Base-by-base conservation (phyloP, 2,329 filamentous ascomycete genomes). In the Phaeosphaeriaceae sp. region DNA sequence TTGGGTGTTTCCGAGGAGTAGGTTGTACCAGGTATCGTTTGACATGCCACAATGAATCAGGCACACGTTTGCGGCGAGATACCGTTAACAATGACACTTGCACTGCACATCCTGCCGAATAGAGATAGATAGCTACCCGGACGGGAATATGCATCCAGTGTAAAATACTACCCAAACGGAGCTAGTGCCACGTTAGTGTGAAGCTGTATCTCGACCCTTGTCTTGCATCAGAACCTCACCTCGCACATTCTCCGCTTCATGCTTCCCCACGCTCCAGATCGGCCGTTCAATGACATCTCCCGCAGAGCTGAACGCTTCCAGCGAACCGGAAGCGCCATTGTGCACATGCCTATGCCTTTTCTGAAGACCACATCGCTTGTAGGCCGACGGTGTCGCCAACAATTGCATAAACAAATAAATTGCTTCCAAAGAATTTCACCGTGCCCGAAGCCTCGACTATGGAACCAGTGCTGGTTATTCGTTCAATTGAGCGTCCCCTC, bases 111-210 rank as follows among this genome's bases (percentile, higher is more conserved):
- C 43, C 40, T 47, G 19, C 46, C n/a, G 23, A 64, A 61, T 73
- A 65, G 64, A 66, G 59, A 58, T 60, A 68, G 63, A 69, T 68
- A 69, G 68, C 58, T 59, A 46, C 23, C 52, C 57, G 52, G 57
- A 50, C 48, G 49, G 49, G 24, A n/a, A 55, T 43, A 58, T 69
- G 71, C 66, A 66, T 47, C 30, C 51, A 43, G 42, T 72, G 70
- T 65, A 32, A 54, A 59, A 49, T 66, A 69, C 54, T 68, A 58
- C 56, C 68, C 61, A 50, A 54, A 68, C 57, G 55, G 43, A 63
- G 63, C 64, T 69, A 67, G 66, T 63, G 65, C 53, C 24, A 30
- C 48, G 28, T 61, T 67, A 65, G 60, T 42, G 53, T 48, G 43
- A 51, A 52, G 24, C 57, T 49, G 56, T 68, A 67, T 70, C 66